These are phyloP conservation scores for Cercospora janseana DNA, from an alignment of 2,329 filamentous ascomycete species.

Conservation along the genomic window DNA sequence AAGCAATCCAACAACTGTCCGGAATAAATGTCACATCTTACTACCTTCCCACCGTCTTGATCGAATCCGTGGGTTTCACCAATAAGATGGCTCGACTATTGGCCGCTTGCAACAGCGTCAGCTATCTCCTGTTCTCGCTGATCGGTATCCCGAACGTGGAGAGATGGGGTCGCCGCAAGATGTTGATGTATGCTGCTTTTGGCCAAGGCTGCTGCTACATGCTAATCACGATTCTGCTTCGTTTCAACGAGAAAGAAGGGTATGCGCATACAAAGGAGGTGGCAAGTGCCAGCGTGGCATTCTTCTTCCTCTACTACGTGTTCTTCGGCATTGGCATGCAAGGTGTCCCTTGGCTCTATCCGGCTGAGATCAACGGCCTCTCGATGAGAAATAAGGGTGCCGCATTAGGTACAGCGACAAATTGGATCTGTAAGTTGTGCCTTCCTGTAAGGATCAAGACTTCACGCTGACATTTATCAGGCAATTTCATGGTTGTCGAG, in stretches of 20 bases:
- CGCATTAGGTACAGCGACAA: slow-evolving; percentile 51
- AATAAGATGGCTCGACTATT: slow-evolving; percentile 55
- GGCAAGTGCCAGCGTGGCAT: slow-evolving; percentile 44
- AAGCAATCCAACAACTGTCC: slow-evolving; percentile 52
- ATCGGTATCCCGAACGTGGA: slow-evolving; percentile 52
- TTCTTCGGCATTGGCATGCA: slow-evolving; percentile 49
- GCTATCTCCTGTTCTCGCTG: slow-evolving; percentile 50
- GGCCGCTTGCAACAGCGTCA: slow-evolving; percentile 54
- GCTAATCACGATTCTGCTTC: slow-evolving; percentile 53
- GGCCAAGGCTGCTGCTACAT: slow-evolving; percentile 55
- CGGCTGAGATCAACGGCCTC: slow-evolving; percentile 52
- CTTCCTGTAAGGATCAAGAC: no score
- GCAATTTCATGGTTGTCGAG: slow-evolving; percentile 44
- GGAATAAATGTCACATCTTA: slow-evolving; percentile 48
- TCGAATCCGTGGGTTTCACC: slow-evolving; percentile 55
- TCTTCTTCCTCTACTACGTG: slow-evolving; percentile 56
- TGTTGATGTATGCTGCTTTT: slow-evolving; percentile 58
- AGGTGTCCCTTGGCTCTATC: slow-evolving; percentile 44
- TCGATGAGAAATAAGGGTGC: slow-evolving; percentile 52
- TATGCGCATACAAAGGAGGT: slow-evolving; percentile 30
- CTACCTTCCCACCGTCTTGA: slow-evolving; percentile 60
- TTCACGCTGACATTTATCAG: slow-evolving; percentile 35
- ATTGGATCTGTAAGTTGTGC: slow-evolving; percentile 44
- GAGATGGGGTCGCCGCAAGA: slow-evolving; percentile 55
- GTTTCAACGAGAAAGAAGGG: slow-evolving; percentile 40